Conservation (phyloP, 768 basidiomycete species). For the Boletus edulis region DNA sequence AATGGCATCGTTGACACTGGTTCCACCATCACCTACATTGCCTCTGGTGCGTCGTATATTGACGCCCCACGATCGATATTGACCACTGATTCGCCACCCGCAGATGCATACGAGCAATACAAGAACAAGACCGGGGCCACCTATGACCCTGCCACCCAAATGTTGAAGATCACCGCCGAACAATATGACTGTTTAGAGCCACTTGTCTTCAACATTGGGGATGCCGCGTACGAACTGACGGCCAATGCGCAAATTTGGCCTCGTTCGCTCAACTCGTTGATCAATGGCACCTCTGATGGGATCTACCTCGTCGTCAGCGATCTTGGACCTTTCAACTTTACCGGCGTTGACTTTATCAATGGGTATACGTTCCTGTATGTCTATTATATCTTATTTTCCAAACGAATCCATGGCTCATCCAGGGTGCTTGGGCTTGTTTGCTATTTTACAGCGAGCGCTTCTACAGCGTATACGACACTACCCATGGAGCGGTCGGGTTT, state of each 20-base stretch:
- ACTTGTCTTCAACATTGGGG: background rate
- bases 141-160: background rate
- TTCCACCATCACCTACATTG: background rate
- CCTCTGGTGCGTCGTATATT: background rate
- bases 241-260: background rate
- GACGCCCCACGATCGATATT: background rate
- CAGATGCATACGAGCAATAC: background rate
- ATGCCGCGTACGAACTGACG: background rate
- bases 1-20: background rate
- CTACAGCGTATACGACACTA: background rate
- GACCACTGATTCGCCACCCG: background rate
- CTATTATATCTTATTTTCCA: background rate
- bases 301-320: background rate
- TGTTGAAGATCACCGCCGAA: background rate
- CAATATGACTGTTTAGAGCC: background rate
- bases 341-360: background rate
- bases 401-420: background rate
- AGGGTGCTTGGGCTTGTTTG: too few species aligned
- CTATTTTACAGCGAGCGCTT: background rate
- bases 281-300: background rate
- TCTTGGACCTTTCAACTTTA: fast-evolving
- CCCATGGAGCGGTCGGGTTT: background rate
- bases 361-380: background rate
- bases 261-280: background rate
- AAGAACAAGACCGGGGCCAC: background rate